Conservation (phyloP, 2,329 filamentous ascomycete genomes). For the Fusarium sp. region DNA sequence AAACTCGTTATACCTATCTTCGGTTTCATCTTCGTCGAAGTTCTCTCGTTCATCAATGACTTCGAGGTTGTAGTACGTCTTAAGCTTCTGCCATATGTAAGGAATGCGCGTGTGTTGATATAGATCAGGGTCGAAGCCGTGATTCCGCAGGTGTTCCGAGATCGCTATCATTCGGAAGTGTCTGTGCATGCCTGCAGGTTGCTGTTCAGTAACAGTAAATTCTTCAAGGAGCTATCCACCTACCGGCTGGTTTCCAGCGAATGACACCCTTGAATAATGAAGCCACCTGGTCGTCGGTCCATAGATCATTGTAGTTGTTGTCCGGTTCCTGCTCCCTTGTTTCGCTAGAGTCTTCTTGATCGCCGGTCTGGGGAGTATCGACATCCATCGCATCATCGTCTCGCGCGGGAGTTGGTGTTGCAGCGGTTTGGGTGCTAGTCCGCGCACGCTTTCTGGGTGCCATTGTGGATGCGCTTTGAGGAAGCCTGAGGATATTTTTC, state of each 20-base stretch:
- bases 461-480: slow-evolving; percentile 58
- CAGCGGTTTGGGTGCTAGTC: slow-evolving; percentile 63
- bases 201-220: slow-evolving; percentile 22
- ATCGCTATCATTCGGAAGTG: slow-evolving; percentile 93
- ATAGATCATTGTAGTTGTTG: slow-evolving; percentile 70
- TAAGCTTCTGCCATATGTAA: slow-evolving; percentile 90
- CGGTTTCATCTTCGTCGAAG: slow-evolving; percentile 68
- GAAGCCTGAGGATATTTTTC: neutral
- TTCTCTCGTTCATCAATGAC: slow-evolving; percentile 87
- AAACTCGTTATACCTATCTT: slow-evolving; percentile 74
- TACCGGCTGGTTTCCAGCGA: slow-evolving; percentile 95
- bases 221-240: slow-evolving; percentile 15
- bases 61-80: slow-evolving; percentile 84
- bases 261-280: slow-evolving; percentile 94
- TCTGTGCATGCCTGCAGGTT: slow-evolving; percentile 80
- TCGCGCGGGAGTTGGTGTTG: slow-evolving; percentile 65
- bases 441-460: slow-evolving; percentile 77
- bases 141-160: slow-evolving; percentile 80
- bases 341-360: slow-evolving; percentile 52
- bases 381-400: slow-evolving; percentile 72
- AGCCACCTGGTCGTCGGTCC: slow-evolving; percentile 96
- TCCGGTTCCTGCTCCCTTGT: slow-evolving; percentile 40
- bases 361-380: slow-evolving; percentile 66
- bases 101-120: slow-evolving; percentile 86
- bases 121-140: slow-evolving; percentile 78